phyloP scores from a whole-genome alignment of 2,329 filamentous ascomycete species.

The Calycina marina region DNA sequence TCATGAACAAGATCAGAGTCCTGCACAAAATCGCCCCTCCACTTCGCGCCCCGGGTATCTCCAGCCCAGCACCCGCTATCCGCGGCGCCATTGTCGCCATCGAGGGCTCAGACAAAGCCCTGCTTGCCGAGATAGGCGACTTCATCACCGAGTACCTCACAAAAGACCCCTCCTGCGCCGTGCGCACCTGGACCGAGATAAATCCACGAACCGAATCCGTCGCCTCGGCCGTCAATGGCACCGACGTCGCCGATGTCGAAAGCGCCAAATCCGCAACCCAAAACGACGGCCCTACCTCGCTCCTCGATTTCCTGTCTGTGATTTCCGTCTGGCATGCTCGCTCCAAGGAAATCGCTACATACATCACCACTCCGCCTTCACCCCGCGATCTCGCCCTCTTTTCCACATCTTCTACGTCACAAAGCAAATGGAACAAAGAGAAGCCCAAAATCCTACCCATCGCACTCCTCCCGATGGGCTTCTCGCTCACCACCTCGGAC shows the following conservation, averaged over 20 bases:
- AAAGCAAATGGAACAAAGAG: slow-evolving; percentile 11
- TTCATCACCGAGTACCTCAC: slow-evolving; percentile 33
- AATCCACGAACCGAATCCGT: slow-evolving; percentile 1
- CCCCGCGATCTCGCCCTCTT: slow-evolving; percentile 1
- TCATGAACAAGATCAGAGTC: slow-evolving; percentile 61
- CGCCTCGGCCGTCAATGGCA: slow-evolving; percentile 2
- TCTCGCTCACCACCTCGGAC: slow-evolving; percentile 68
- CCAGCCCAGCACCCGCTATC: slow-evolving; percentile 25
- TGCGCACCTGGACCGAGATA: slow-evolving; percentile 16
- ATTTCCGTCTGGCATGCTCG: slow-evolving; percentile 64
- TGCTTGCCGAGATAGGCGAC: slow-evolving; percentile 41
- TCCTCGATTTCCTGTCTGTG: slow-evolving; percentile 48
- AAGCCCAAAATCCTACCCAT: slow-evolving; percentile 39
- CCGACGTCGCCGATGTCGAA: slow-evolving; percentile 9
- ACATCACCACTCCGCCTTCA: slow-evolving; percentile 28
- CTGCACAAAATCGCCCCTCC: slow-evolving; percentile 64
- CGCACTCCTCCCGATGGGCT: slow-evolving; percentile 61
- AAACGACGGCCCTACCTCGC: slow-evolving; percentile 15
- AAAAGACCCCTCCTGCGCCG: slow-evolving; percentile 15
- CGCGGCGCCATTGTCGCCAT: slow-evolving; percentile 74
- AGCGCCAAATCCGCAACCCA: neutral
- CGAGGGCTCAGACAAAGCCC: slow-evolving; percentile 51
- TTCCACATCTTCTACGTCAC: no score
- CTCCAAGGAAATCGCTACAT: slow-evolving; percentile 53
- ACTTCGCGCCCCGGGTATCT: slow-evolving; percentile 28